A percentile compares a stretch with the other conserved stretches of the same genome.
These are phyloP conservation scores for Salix koriyanagi DNA, from an alignment of 345 rosid genomes.

Conservation along the genomic window DNA sequence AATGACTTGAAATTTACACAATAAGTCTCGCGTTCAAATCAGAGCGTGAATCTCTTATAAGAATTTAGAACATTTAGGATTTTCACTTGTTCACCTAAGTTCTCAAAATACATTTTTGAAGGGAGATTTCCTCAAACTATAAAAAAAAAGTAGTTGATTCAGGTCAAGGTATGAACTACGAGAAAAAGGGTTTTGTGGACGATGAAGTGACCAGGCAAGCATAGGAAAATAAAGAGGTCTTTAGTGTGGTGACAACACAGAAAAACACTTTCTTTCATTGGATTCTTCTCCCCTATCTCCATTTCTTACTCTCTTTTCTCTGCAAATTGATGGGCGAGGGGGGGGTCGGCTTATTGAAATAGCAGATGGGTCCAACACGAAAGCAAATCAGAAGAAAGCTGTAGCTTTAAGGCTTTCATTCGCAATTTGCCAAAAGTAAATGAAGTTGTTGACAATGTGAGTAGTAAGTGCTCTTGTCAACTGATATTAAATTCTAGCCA, in stretches of 20 bases:
- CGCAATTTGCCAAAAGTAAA: neutral
- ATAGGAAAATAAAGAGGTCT: neutral
- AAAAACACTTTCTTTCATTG: neutral
- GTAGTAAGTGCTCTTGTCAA: slow-evolving; percentile 16
- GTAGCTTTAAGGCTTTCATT: neutral
- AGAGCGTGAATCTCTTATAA: accelerated
- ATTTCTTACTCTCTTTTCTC: neutral
- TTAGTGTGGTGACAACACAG: neutral
- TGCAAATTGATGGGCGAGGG: neutral
- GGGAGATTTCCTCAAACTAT: too few species aligned
- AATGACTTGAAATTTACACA: accelerated
- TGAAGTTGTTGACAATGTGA: neutral
- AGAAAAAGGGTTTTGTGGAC: neutral
- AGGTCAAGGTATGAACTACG: neutral
- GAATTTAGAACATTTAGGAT: accelerated
- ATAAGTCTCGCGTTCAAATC: accelerated
- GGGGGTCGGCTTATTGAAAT: neutral
- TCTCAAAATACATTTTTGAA: too few species aligned
- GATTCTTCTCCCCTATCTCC: neutral
- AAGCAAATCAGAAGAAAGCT: neutral
- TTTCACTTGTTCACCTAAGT: accelerated
- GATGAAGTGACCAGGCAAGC: neutral
- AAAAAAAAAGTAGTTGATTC: neutral
- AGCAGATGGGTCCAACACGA: neutral
- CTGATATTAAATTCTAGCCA: too few species aligned